Evolutionary conservation across 2,329 filamentous ascomycete species (phyloP), one percentile per base, ranked within the genome.

Genomic region (Calonectria pauciramosa): DNA sequence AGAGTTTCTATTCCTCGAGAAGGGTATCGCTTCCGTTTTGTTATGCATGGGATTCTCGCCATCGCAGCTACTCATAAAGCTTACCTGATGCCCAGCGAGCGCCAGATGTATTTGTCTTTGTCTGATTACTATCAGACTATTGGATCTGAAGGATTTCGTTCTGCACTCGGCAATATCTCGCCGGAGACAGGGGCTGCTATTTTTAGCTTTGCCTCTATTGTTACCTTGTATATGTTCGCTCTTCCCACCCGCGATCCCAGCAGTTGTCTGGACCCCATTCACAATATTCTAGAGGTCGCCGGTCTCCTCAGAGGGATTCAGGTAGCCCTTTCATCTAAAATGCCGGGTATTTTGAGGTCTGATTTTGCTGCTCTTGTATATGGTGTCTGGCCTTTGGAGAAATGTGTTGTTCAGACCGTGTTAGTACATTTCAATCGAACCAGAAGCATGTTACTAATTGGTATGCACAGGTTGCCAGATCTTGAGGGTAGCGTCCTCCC

Each of bases 151-250:
- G 79, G 79, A 1, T 83, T 83, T 38, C 80, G 82, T 16, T 64
- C 71, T 3, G 65, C 73, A 8, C 73, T 83, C 4, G 74, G 77
- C 20, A 36, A 71, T 7, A 70, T 81, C 13, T 30, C 74, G 32
- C 26, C 76, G 9, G 60, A 71, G 4, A 79, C 76, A 49, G 81
- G 78, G 75, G 70, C 75, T 49, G 83, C 85, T 28, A 80, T 85
- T 49, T 85, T 86, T 49, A 85, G 83, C 77, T 87, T 88, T 66
- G 86, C 87, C 71, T 86, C 86, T 26, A 83, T 83, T 5, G 84
- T 83, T 65, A 82, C 86, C 10, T n/a, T 83, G 13, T 77, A 77
- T 16, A 82, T 82, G 77, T 34, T 80, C 30, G 76, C 75, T 10
- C 76, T 80, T 14, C 80, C 80, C 0, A 70, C 36, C 36, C 77